Evolutionary conservation across 257 asterid genomes (phyloP).

Genomic region (Solanum chmielewskii): DNA sequence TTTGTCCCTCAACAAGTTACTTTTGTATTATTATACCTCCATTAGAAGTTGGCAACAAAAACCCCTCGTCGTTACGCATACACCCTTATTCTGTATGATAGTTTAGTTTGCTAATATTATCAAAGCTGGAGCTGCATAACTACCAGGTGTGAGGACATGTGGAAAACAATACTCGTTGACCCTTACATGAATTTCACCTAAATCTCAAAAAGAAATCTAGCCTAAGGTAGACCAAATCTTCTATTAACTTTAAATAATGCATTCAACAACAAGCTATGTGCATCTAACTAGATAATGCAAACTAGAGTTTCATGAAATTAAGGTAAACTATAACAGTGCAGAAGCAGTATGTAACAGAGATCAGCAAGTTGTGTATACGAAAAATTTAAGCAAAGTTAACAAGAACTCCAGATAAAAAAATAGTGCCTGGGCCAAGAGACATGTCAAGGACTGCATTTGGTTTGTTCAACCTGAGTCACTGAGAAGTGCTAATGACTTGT

Average conservation of each 20-base stretch:
- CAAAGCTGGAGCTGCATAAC: not conserved
- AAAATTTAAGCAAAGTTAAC: not conserved
- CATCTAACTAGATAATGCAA: not conserved
- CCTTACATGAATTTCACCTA: not conserved
- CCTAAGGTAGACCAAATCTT: not conserved
- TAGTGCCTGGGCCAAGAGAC: constrained; percentile 13
- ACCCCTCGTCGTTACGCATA: not conserved
- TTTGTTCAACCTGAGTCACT: constrained; percentile 48
- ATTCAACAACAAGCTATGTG: not conserved
- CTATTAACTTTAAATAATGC: not conserved
- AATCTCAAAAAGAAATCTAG: not conserved
- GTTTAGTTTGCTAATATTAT: not conserved
- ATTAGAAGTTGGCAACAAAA: not conserved
- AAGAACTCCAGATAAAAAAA: not conserved
- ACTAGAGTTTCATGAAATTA: not conserved
- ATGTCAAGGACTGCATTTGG: constrained; percentile 46
- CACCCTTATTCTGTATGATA: not conserved
- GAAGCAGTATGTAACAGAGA: not conserved
- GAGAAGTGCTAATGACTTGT: constrained; percentile 30
- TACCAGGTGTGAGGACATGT: not conserved
- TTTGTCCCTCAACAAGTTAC: not conserved
- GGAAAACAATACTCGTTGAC: not conserved
- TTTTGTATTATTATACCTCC: not conserved
- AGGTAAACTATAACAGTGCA: not conserved
- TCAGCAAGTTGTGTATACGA: not conserved